Evolutionary conservation across 352 stramenopile species (phyloP), one percentile per base, ranked within the genome.

Genomic region (Phytopythium helicoides): DNA sequence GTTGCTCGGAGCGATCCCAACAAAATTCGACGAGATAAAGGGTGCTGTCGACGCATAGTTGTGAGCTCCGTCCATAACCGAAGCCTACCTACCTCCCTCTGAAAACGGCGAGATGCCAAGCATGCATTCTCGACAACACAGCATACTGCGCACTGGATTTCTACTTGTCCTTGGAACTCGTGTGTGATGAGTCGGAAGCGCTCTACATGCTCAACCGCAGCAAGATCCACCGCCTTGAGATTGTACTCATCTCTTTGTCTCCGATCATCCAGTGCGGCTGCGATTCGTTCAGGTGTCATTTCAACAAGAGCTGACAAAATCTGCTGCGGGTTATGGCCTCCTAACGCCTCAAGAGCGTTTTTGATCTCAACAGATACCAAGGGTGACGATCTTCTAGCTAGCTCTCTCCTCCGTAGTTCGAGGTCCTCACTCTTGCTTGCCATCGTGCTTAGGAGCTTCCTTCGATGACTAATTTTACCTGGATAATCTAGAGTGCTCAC

Each of bases 91-190:
- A 54, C 66, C 44, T 80, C 59, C 21, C 63, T 64, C 33, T 86
- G 64, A 49, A 86, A 83, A 3, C 67, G 75, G 3, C 48, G 44
- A 1, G 60, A 77, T 6, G 28, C 35, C 8, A 35, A 47, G 51
- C 56, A 66, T 0, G 60, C 56, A 10, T 59, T 23, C 0, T 41
- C 22, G 2, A 80, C 26, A 0, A 81, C n/a, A n/a, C 64, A 54
- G 36, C 60, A 60, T 10, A 75, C 31, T 3, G 39, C 57, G 60
- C 62, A 74, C 47, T 72, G 61, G 18, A 86, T 58, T 44, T 86
- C 72, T 64, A 83, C 69, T 15, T 77, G 49, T 12, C 18, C 21
- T 28, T 59, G 12, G 35, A 82, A 57, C 15, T 61, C 16, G 1
- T 23, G 22, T 35, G 66, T 39, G 3, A 75, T 11, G 22, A 52